Evolutionary conservation across 176 grass and related monocot genomes (phyloP), one percentile per base, ranked within the genome.

Genomic region (Cymbopogon citratus): DNA sequence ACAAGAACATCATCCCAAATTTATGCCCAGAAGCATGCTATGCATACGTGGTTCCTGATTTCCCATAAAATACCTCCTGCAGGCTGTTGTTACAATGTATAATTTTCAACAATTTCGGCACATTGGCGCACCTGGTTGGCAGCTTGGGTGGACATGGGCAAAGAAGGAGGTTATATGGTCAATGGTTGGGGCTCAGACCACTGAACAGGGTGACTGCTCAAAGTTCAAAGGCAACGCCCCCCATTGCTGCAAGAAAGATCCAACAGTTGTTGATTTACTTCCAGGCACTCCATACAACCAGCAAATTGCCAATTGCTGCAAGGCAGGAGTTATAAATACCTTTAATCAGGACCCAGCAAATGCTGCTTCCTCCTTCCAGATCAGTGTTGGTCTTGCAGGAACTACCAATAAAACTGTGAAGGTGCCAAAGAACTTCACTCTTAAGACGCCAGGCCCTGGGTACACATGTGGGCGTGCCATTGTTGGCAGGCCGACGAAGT

Each of bases 161-260:
- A 96, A 96, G 80, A 96, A 96, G 59, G 93, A 96, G 73, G 93
- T 96, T 28, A 96, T 96, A 76, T 96, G 93, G 93, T 92, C 93
- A 34, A 96, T 96, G 93, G 90, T 96, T 41, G 93, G 93, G 15
- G 88, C 93, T 66, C 93, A 96, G 76, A 84, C 93, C 44, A 96
- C 93, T 21, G 93, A 96, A 77, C 93, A 96, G 88, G 93, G 93
- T 40, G 93, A 96, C 48, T 96, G 93, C 85, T 96, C 93, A 45
- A 96, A 92, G 39, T 96, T 96, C 85, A 96, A 96, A 73, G 83
- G 88, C 4, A 61, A 43, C 38, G 18, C 10, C 68, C 93, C 93
- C 3, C 93, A 96, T 70, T 96, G 93, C 38, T 96, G 93, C 81
- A 96, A 92, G 77, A 87, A 23, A 54, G 93, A 96, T 51, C 93